Evolutionary conservation across 1,139 yeast genomes (phyloP).

Genomic region (Schwanniomyces etchellsii): DNA sequence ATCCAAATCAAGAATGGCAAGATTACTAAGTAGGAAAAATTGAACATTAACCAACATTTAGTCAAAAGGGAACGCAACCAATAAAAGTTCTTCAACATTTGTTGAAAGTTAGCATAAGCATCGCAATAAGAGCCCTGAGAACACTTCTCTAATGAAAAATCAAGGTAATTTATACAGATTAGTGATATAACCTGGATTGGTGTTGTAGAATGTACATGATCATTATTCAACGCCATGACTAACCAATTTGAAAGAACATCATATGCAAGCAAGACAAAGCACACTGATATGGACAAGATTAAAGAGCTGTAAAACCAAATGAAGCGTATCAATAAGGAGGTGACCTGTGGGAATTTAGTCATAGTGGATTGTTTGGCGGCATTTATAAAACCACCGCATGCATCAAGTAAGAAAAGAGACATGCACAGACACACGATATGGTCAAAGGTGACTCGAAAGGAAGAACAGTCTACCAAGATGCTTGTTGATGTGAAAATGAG

Average conservation of each 20-base stretch:
- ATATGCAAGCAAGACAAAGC: background rate
- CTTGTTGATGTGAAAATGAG: background rate
- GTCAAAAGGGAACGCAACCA: background rate
- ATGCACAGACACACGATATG: background rate
- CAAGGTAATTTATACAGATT: background rate
- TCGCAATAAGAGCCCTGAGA: background rate
- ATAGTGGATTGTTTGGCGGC: background rate
- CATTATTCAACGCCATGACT: background rate
- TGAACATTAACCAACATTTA: constrained; percentile 9
- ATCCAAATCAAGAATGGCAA: constrained; percentile 23
- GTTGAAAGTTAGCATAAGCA: background rate
- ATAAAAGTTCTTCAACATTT: background rate
- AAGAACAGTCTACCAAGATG: background rate
- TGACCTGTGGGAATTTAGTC: background rate
- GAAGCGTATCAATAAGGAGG: background rate
- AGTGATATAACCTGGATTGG: background rate
- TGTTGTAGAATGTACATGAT: background rate
- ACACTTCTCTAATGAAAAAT: background rate
- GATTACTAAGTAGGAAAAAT: constrained; percentile 18
- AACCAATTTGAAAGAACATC: background rate
- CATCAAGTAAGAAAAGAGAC: background rate
- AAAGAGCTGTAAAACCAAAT: background rate
- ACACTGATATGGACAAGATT: background rate
- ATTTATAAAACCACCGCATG: background rate
- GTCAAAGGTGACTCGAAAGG: background rate